These are phyloP conservation scores for Xylaria bambusicola DNA, from an alignment of 495 filamentous ascomycete species.

Conservation along the genomic window DNA sequence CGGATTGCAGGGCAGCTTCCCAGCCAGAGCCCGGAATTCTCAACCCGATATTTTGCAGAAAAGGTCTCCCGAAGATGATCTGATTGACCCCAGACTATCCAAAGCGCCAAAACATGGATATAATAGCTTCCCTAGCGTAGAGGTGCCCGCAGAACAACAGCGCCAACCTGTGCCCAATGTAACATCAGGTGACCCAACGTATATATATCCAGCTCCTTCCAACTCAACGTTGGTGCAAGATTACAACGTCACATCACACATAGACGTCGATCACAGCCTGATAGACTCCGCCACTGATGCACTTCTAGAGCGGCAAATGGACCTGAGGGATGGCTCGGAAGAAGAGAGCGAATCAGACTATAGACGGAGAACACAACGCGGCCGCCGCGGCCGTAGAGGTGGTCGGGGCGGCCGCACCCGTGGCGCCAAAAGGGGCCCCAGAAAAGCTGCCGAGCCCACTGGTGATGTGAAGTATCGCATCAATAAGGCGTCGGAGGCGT, in stretches of 20 bases:
- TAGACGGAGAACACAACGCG: conserved; percentile 10
- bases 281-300: conserved; percentile 14
- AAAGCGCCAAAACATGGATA: not conserved
- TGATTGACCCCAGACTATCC: conserved; percentile 19
- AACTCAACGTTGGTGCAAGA: not conserved
- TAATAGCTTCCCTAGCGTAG: not conserved
- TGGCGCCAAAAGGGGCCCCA: conserved; percentile 56
- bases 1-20: not conserved
- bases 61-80: conserved; percentile 47
- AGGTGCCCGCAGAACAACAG: not conserved
- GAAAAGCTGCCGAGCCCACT: conserved; percentile 70
- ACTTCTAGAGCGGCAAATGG: conserved; percentile 16
- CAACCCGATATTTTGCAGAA: conserved; percentile 23
- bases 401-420: conserved; percentile 21
- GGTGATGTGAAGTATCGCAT: conserved; percentile 73
- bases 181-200: not conserved
- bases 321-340: conserved; percentile 8
- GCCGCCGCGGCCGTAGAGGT: conserved; percentile 13
- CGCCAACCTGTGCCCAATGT: not conserved
- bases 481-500: conserved; percentile 69
- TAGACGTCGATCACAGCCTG: not conserved
- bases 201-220: not conserved
- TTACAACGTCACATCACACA: not conserved
- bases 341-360: conserved; percentile 17
- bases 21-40: not conserved